A percentile compares a stretch with the other conserved stretches of the same genome.
phyloP scores from a whole-genome alignment of 192 early-diverging fungal species.

The Dissophora globulifera region DNA sequence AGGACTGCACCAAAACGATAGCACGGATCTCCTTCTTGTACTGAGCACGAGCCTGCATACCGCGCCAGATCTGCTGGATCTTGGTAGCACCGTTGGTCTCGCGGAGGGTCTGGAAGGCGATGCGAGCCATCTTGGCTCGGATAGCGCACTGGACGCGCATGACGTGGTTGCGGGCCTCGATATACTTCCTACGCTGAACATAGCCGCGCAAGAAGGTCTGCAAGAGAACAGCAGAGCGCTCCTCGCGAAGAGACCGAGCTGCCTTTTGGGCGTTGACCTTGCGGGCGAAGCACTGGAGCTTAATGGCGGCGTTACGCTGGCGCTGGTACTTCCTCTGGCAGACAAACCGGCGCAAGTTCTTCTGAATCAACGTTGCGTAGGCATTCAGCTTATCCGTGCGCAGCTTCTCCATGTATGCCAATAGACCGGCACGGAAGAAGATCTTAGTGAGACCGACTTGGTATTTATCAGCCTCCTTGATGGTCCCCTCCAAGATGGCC shows the following conservation, averaged over 20 bases:
- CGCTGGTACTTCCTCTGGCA: slow-evolving; percentile 67
- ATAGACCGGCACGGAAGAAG: slow-evolving; percentile 97
- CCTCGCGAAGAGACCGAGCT: slow-evolving; percentile 65
- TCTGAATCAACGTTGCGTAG: slow-evolving; percentile 90
- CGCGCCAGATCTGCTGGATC: slow-evolving; percentile 83
- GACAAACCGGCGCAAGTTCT: slow-evolving; percentile 81
- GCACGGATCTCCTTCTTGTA: slow-evolving; percentile 64
- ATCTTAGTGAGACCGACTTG: slow-evolving; percentile 96
- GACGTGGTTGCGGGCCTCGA: slow-evolving; percentile 60
- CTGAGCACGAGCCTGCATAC: slow-evolving; percentile 66
- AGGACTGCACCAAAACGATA: slow-evolving; percentile 86
- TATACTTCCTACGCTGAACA: slow-evolving; percentile 63
- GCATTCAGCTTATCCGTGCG: slow-evolving; percentile 85
- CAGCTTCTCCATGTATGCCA: slow-evolving; percentile 90
- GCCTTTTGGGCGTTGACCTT: slow-evolving; percentile 66
- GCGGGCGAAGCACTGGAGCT: slow-evolving; percentile 74
- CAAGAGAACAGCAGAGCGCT: slow-evolving; percentile 76
- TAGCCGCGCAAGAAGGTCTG: slow-evolving; percentile 80
- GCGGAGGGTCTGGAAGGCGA: slow-evolving; percentile 66
- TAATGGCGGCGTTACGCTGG: slow-evolving; percentile 66
- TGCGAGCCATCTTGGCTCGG: slow-evolving; percentile 74
- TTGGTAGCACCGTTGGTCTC: slow-evolving; percentile 74
- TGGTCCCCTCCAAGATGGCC: slow-evolving; percentile 70
- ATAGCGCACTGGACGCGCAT: slow-evolving; percentile 71
- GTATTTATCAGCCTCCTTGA: slow-evolving; percentile 87